phyloP scores from a whole-genome alignment of 345 rosid species.

The Gossypium turneri region DNA sequence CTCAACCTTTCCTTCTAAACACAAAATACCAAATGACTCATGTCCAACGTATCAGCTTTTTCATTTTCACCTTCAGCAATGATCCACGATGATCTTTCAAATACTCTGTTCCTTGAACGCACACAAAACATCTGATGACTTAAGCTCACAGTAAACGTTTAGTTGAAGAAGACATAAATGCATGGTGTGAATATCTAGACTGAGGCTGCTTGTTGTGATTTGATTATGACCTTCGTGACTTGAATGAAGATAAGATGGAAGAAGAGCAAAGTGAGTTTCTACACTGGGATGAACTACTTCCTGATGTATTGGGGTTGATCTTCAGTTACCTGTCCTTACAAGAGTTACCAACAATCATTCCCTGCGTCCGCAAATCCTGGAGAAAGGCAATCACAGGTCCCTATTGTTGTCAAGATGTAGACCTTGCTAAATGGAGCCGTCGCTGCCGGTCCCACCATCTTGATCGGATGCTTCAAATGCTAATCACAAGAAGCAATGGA shows the following conservation, averaged over 20 bases:
- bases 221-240: too few species aligned
- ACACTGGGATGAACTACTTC: constrained; percentile 76
- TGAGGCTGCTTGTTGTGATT: background rate
- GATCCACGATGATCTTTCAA: too few species aligned
- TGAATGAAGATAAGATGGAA: too few species aligned
- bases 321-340: constrained; percentile 60
- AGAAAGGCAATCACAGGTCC: constrained; percentile 68
- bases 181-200: background rate
- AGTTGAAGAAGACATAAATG: too few species aligned
- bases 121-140: too few species aligned
- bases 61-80: too few species aligned
- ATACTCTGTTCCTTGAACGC: too few species aligned
- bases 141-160: too few species aligned
- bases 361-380: constrained; percentile 91
- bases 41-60: too few species aligned
- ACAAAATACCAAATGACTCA: too few species aligned
- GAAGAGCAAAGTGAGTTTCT: background rate
- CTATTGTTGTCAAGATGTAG: constrained; percentile 91
- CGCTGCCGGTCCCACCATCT: constrained; percentile 36
- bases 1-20: too few species aligned
- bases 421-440: constrained; percentile 69
- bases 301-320: constrained; percentile 79
- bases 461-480: constrained; percentile 73
- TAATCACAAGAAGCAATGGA: constrained; percentile 65
- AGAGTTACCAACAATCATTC: constrained; percentile 68